Percentiles rank a stretch among this genome's conserved stretches.
Conservation (phyloP, 148 eudicot species). For the Drosera capensis region DNA sequence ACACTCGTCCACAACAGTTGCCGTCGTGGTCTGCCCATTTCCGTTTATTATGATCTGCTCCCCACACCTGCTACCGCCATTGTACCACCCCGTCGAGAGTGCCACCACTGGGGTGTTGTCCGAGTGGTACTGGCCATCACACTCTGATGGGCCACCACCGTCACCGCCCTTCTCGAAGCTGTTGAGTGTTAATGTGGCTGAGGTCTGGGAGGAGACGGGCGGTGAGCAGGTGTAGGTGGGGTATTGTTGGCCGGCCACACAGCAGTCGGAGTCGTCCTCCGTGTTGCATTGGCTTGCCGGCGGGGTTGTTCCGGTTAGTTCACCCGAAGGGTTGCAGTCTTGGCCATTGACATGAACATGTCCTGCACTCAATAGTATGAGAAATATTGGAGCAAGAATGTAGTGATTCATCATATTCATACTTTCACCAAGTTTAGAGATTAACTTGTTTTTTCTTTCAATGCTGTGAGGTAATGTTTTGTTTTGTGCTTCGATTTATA, state of each 20-base stretch:
- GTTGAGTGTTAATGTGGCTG: constrained; percentile 20
- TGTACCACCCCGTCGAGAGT: constrained; percentile 39
- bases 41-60: constrained; percentile 15
- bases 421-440: no score
- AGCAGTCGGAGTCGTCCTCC: constrained; percentile 10
- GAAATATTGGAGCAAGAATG: no score
- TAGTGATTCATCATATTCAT: no score
- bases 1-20: constrained; percentile 36
- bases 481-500: no score
- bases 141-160: constrained; percentile 23
- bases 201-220: constrained; percentile 8
- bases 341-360: background rate
- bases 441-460: no score
- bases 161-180: constrained; percentile 21
- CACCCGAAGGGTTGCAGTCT: constrained; percentile 5
- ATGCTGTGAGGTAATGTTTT: no score
- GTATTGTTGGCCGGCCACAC: constrained; percentile 16
- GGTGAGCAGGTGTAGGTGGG: constrained; percentile 27
- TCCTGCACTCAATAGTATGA: no score
- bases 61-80: constrained; percentile 12
- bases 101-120: constrained; percentile 25
- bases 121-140: constrained; percentile 22
- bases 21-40: constrained; percentile 14
- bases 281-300: constrained; percentile 19
- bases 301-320: constrained; percentile 9